Base-by-base conservation (phyloP, 1,139 yeast genomes). In the Torulaspora pretoriensis region DNA sequence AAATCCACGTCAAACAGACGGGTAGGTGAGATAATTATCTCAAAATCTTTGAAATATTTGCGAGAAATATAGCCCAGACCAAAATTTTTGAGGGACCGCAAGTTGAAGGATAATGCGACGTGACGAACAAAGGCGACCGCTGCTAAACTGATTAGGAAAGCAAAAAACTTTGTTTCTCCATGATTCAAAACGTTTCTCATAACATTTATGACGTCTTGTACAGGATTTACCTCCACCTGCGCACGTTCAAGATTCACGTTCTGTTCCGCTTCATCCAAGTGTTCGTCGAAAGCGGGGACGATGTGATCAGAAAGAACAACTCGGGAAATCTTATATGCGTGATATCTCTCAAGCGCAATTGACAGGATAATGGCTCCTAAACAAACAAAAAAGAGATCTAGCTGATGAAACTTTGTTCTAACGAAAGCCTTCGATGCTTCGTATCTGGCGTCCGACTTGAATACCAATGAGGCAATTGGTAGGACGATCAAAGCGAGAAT, bases 341-440 rank as follows among this genome's bases (percentile, higher is more conserved):
- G 51, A 24, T 43, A 50, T 35, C 43, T 47, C 37, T 55, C 60
- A n/a, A 54, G 16, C 13, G 43, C 25, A 8, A 46, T 41, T 9
- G 60, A 47, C 10, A 56, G 40, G 2, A 54, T 19, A 4, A 56
- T 44, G 7, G 60, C 54, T 35, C 63, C 63, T n/a, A 51, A 14
- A 38, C 55, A 53, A 8, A 55, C 60, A 28, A 47, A 55, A 22
- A 52, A 52, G 3, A 55, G 35, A 34, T 55, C 56, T 19, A 53
- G 38, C 33, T 54, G 53, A 13, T 48, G 42, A 13, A 49, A 51
- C 16, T 37, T 43, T 6, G 40, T 28, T 23, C 36, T 32, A 30
- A 47, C 37, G 35, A 40, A 36, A n/a, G 10, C 35, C 14, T 27
- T 35, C 26, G 35, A 35, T 8, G 34, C 28, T 8, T 34, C 31